Percentiles rank a stretch among this genome's conserved stretches.
Conservation (phyloP, 139 green algal genomes). For the Marvania coccoides region DNA sequence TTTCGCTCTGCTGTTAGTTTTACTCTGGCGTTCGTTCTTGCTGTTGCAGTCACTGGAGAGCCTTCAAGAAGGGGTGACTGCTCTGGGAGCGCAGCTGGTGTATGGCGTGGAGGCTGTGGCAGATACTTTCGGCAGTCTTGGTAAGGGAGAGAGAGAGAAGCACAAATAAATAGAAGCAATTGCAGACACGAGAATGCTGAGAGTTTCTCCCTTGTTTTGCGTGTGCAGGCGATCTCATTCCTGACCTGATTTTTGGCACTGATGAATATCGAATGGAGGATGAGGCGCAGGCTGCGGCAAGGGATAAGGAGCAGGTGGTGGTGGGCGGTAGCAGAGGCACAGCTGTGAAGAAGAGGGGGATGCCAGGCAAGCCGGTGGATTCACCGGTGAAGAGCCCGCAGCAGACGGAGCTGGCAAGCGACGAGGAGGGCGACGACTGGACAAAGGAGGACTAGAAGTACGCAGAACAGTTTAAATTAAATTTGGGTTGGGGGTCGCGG, state of each 20-base stretch:
- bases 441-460: conserved; percentile 6
- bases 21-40: background rate
- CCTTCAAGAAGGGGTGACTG: background rate
- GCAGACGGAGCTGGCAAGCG: background rate
- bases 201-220: no score
- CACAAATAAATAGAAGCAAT: no score
- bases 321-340: background rate
- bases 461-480: background rate
- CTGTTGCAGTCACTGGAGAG: background rate
- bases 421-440: conserved; percentile 3
- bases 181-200: no score
- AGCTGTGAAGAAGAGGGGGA: conserved; percentile 3
- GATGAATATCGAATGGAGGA: background rate
- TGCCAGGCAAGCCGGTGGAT: background rate
- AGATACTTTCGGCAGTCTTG: conserved; percentile 1
- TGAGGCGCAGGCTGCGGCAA: background rate
- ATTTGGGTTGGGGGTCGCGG: no score
- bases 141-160: no score
- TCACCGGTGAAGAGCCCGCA: background rate
- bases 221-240: conserved; percentile 12
- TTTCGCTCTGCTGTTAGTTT: background rate
- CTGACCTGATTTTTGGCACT: background rate
- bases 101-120: background rate
- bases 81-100: background rate
- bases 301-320: conserved; percentile 1